A percentile compares a stretch with the other conserved stretches of the same genome.
Evolutionary conservation across 148 eudicot genomes (phyloP).

Genomic region (Amaranthus hypochondriacus): DNA sequence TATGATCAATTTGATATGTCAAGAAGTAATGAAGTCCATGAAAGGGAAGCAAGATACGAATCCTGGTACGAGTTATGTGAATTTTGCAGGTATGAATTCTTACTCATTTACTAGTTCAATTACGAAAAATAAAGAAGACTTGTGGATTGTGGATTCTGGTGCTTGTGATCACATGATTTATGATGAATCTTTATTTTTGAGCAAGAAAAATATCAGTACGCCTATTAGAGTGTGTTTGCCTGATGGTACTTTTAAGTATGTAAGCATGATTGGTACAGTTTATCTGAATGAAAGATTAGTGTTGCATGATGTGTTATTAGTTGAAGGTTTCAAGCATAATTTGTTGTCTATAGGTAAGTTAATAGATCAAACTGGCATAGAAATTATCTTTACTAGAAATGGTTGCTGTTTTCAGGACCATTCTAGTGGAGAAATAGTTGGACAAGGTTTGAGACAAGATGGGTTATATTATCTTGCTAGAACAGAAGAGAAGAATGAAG

Average conservation of each 20-base stretch:
- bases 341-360: not conserved
- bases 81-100: not conserved
- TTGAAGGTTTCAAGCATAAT: slow-evolving; percentile 1
- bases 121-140: too few relatives aligned
- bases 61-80: too few relatives aligned
- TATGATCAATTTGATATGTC: not conserved
- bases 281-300: not conserved
- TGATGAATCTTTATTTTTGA: not conserved
- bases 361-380: not conserved
- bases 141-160: not conserved
- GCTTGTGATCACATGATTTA: not conserved
- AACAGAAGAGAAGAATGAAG: too few relatives aligned
- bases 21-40: not conserved
- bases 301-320: not conserved
- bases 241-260: not conserved
- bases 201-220: not conserved
- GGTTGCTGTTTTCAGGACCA: slow-evolving; percentile 8
- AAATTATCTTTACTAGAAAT: not conserved
- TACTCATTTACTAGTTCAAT: not conserved
- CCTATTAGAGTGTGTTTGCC: not conserved
- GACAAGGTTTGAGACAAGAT: not conserved
- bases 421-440: not conserved
- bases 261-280: not conserved
- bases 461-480: not conserved
- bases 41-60: not conserved